These are phyloP conservation scores for Pisolithus tinctorius DNA, from an alignment of 768 basidiomycete species.

Conservation along the genomic window DNA sequence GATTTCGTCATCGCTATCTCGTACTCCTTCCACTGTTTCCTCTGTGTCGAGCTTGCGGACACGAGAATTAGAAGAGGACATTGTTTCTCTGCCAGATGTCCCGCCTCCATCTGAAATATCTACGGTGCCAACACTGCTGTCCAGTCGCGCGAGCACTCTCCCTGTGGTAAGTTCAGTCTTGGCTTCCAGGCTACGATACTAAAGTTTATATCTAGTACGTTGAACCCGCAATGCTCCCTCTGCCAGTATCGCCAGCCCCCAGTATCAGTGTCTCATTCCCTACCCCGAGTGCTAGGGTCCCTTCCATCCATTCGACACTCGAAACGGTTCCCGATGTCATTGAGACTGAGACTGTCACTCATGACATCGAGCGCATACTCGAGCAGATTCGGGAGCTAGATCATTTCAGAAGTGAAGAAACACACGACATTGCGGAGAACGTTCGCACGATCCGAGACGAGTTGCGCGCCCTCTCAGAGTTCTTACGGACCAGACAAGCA, in stretches of 20 bases:
- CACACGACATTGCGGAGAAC: conserved; percentile 56
- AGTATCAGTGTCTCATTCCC: conserved; percentile 43
- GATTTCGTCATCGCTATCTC: conserved; percentile 28
- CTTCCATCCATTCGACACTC: conserved; percentile 42
- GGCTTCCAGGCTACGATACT: background rate
- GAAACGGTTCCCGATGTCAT: conserved; percentile 37
- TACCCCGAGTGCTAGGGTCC: conserved; percentile 40
- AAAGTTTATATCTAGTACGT: conserved; percentile 17
- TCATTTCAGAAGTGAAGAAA: conserved; percentile 54
- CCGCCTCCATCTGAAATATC: conserved; percentile 30
- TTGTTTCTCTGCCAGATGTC: conserved; percentile 12
- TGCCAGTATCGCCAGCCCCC: conserved; percentile 26
- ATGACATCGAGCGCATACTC: conserved; percentile 46
- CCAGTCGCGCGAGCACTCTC: conserved; percentile 30
- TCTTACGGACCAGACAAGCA: conserved; percentile 37
- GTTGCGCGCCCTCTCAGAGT: conserved; percentile 55
- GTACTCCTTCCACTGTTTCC: conserved; percentile 34
- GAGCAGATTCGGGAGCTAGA: conserved; percentile 60
- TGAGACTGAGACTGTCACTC: conserved; percentile 39
- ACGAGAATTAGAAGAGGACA: conserved; percentile 25
- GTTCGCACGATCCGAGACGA: conserved; percentile 66
- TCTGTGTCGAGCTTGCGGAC: conserved; percentile 40
- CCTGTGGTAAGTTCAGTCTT: conserved; percentile 29
- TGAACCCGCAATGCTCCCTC: conserved; percentile 26
- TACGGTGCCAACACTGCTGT: conserved; percentile 54